A percentile compares a stretch with the other conserved stretches of the same genome.
Conservation (phyloP, 306 rosid species). For the Glycyrrhiza uralensis region DNA sequence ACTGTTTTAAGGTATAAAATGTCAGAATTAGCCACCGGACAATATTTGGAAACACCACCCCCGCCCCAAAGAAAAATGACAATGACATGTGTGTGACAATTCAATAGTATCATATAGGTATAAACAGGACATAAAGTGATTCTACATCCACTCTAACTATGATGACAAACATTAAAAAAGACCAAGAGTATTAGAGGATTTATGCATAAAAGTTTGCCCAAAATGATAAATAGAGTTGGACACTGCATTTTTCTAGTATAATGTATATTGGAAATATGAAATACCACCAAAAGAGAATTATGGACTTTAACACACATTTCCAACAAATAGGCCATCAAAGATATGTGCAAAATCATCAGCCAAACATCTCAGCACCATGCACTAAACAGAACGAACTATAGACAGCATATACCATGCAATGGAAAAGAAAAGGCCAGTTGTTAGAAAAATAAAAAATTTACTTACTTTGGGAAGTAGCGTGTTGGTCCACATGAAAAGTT, state of each 20-base stretch:
- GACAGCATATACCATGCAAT: background rate
- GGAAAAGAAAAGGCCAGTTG: background rate
- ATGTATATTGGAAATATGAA: background rate
- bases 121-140: background rate
- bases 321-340: background rate
- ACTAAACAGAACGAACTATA: background rate
- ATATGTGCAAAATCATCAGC: background rate
- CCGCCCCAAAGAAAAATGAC: background rate
- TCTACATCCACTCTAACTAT: background rate
- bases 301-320: background rate
- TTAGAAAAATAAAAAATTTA: slow-evolving; percentile 16
- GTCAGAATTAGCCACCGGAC: background rate
- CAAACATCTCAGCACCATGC: background rate
- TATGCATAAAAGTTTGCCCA: background rate
- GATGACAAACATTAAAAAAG: background rate
- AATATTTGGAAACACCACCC: background rate
- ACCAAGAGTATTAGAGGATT: background rate
- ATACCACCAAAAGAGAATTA: background rate
- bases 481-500: slow-evolving; percentile 31
- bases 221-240: background rate
- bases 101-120: background rate
- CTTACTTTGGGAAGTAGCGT: slow-evolving; percentile 64
- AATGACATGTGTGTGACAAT: background rate
- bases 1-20: slow-evolving; percentile 38
- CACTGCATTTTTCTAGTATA: background rate